Conservation (phyloP, 768 basidiomycete genomes). For the Lentinula guzmanii region DNA sequence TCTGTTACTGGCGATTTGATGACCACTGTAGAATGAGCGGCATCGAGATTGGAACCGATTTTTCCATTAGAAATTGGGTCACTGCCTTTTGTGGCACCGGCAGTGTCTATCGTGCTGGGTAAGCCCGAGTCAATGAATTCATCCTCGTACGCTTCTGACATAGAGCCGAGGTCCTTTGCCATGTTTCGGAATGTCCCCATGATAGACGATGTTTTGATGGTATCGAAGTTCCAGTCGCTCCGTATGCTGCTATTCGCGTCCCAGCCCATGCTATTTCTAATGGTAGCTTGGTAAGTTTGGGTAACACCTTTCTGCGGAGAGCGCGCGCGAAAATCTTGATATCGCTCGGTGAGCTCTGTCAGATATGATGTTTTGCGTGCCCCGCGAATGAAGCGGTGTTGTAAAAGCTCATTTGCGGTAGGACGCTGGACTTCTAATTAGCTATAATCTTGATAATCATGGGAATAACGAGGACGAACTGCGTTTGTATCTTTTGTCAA, state of each 20-base stretch:
- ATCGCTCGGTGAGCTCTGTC: constrained; percentile 82
- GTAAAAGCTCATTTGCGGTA: constrained; percentile 84
- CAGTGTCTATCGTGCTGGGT: constrained; percentile 54
- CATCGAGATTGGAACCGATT: constrained; percentile 46
- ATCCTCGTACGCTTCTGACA: constrained; percentile 50
- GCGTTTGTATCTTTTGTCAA: constrained; percentile 85
- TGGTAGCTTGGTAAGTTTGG: constrained; percentile 50
- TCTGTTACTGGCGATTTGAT: constrained; percentile 47
- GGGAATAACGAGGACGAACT: constrained; percentile 39
- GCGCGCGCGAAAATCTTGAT: constrained; percentile 69
- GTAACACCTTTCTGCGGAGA: constrained; percentile 47
- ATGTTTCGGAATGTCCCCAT: constrained; percentile 77
- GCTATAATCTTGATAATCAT: neutral
- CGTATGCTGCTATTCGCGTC: constrained; percentile 70
- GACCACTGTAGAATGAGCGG: constrained; percentile 66
- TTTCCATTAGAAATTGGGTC: constrained; percentile 34
- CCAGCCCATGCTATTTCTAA: constrained; percentile 58
- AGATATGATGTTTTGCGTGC: constrained; percentile 82
- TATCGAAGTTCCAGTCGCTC: constrained; percentile 97
- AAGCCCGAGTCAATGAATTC: constrained; percentile 43
- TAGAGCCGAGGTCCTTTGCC: constrained; percentile 52
- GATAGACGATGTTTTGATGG: constrained; percentile 61
- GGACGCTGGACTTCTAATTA: constrained; percentile 55
- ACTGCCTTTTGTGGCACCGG: constrained; percentile 60
- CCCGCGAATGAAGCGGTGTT: constrained; percentile 86